Base-by-base conservation (phyloP, 164 flowering plant species). In the Magnolia changhungtana region DNA sequence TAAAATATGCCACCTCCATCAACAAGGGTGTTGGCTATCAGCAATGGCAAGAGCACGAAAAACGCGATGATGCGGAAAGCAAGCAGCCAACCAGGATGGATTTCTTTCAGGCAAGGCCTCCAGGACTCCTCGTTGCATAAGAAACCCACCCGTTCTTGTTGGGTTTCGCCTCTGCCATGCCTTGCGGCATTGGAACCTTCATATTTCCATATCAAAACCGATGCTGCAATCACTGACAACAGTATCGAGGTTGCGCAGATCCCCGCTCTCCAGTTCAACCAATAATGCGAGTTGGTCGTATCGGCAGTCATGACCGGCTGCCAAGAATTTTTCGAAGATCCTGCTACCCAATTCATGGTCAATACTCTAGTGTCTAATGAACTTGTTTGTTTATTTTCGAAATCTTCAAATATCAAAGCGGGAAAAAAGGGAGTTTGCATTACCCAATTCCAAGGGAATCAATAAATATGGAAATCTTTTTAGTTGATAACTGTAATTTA, bases 11-110 rank as follows among this genome's bases (percentile, higher is more conserved):
- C 75, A 24, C 83, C 87, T 51, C 99, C 99, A 84, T 91, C 94
- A 31, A 84, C 85, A 78, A 85, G 19, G 45, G 79, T 85, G 73
- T 87, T 87, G 75, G 78, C 75, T 13, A 81, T 69, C 49, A 96
- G 88, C 82, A 90, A 68, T 3, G 84, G 69, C 77, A 90, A 50
- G 29, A 93, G 89, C 78, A 88, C 79, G 31, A 80, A n/a, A 74
- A 96, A 96, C 10, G 93, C 92, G 45, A 87, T 20, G 31, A 90
- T 61, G 58, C 99, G 87, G 70, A 82, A 96, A n/a, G 78, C 88
- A 71, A 94, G 84, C 7, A 96, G 82, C 96, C 97, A 96, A 77
- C 83, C 95, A 58, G 99, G 99, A 81, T 92, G 97, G 49, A 96
- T 84, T 73, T 85, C 85, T 83, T 80, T 87, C 19, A 96, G 76